These are phyloP conservation scores for Aureobasidium subglaciale DNA, from an alignment of 2,329 filamentous ascomycete species.

Conservation along the genomic window DNA sequence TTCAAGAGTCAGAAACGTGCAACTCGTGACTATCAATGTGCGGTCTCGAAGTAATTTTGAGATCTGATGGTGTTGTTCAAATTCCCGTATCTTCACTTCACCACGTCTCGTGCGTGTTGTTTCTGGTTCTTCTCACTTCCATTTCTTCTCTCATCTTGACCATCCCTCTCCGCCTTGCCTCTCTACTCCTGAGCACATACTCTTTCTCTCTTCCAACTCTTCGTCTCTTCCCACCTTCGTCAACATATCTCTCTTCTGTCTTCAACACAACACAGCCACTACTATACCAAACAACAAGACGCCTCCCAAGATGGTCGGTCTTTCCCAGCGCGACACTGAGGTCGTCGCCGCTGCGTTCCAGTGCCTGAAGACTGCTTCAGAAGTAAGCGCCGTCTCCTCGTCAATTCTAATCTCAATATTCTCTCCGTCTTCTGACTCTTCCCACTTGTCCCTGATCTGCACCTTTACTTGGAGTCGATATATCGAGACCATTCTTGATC, in stretches of 20 bases:
- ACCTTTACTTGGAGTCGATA: no score
- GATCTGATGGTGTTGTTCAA: no score
- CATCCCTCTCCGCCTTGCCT: no score
- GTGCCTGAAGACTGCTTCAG: constrained; percentile 16
- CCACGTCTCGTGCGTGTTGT: no score
- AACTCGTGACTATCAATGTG: background rate
- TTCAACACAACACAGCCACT: background rate
- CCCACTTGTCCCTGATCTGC: no score
- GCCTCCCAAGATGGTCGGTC: background rate
- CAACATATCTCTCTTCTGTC: background rate
- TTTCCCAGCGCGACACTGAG: constrained; percentile 19
- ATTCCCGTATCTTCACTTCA: no score
- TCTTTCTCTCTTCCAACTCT: background rate
- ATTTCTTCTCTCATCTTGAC: no score
- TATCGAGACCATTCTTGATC: no score
- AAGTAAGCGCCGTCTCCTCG: background rate
- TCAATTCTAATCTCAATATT: background rate
- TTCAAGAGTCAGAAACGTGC: background rate
- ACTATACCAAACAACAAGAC: background rate
- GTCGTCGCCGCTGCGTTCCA: constrained; percentile 17
- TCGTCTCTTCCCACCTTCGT: background rate
- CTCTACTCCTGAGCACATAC: no score
- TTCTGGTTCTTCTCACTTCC: no score
- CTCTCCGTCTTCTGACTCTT: no score
- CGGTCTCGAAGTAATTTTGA: no score